Evolutionary conservation across 148 eudicot genomes (phyloP), one percentile per base, ranked within the genome.

Genomic region (Vaccinium corymbosum): DNA sequence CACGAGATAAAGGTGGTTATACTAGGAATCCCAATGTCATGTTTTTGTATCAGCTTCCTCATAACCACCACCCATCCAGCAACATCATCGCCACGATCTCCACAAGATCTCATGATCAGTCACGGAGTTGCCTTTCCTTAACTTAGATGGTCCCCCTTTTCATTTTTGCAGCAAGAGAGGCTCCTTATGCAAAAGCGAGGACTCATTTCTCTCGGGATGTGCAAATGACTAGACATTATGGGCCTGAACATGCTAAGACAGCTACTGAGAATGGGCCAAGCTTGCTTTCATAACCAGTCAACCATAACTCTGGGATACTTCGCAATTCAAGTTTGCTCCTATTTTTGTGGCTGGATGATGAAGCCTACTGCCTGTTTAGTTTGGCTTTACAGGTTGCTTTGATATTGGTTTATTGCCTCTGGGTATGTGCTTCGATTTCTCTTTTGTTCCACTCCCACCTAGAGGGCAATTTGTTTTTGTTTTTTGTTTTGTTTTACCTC

Each of bases 211-310:
- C 93, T 16, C 95, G 92, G 0, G 98, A 94, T 78, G 93, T 97
- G 29, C 98, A 97, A 89, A 91, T 97, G 97, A 88, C 92, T 2
- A 86, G 91, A 86, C 92, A 92, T 86, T 90, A 90, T 75, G 84
- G 92, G 73, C 84, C 82, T 20, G 91, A 86, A 59, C 46, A 88
- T 80, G 76, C 97, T 79, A 87, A 93, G n/a, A 90, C 92, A 61
- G 97, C 99, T 66, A 88, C 91, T n/a, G 99, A 97, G 87, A 94
- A 93, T n/a, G 99, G 99, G 9, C 99, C 99, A 38, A 93, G 90
- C 85, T 87, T 97, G 86, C 90, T 93, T 42, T 84, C 90, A 20
- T 91, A 80, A 85, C 38, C 71, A 53, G 48, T 27, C 48, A 29
- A 32, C 46, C 46, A 53, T 29, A 17, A 17, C 7, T 32, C 14